Evolutionary conservation across 177 flowering plant genomes (phyloP), one percentile per base, ranked within the genome.

Genomic region (Vitis hybrid): DNA sequence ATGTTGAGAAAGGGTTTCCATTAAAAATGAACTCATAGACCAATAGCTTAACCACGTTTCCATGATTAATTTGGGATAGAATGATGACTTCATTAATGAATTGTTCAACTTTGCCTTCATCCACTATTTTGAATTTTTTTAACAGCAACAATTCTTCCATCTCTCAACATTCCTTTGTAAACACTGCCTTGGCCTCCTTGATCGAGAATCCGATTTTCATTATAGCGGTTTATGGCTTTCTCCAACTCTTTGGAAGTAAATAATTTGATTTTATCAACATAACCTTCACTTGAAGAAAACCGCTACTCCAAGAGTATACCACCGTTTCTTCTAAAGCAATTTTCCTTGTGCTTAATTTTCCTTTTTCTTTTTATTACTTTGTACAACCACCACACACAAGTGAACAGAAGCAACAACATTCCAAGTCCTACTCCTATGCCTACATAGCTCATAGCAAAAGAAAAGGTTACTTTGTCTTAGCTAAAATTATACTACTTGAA

Each of bases 11-110:
- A 67, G 10, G 73, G 26, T 22, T 70, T 3, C 73, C 67, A 10
- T 62, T 62, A 5, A 66, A 15, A 11, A 70, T 31, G 51, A 26
- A n/a, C 63, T 66, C 26, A 22, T 22, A 22, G 26, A 22, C 26
- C 26, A 22, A 22, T 22, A 22, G 26, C 26, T 22, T 22, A 22
- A 22, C 26, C 26, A 22, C 3, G 3, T 22, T 22, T 22, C 26
- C 3, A 22, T 22, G 26, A 22, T 62, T 70, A n/a, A 70, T 52
- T 22, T 62, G 73, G 2, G 73, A 62, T 16, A 70, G 45, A 52
- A 62, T 55, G 7, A 70, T 52, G 10, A 70, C 66, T 19, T 70
- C 73, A 45, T 70, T 70, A 51, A 70, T 56, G 21, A 70, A 63
- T 18, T 70, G 33, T 18, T 51, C 26, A 3, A 70, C 14, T 39